Conservation (phyloP, 306 rosid species). For the Oxytropis ochrocephala region DNA sequence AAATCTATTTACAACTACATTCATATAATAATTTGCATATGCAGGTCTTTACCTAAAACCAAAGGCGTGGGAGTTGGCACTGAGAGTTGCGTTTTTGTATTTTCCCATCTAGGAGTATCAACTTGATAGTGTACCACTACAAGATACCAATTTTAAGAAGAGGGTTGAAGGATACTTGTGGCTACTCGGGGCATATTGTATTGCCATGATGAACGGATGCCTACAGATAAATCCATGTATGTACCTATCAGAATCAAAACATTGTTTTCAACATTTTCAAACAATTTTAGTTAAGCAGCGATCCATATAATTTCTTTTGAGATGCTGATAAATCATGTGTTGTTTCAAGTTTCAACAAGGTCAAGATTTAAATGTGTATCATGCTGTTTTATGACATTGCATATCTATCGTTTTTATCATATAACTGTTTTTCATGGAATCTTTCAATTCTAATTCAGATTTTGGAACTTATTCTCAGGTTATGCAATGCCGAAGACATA, state of each 20-base stretch:
- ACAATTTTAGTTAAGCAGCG: background rate
- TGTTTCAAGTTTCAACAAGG: background rate
- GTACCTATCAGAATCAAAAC: constrained; percentile 5
- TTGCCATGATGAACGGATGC: background rate
- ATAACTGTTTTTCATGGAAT: background rate
- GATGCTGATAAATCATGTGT: background rate
- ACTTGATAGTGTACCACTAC: background rate
- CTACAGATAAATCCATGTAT: constrained; percentile 5
- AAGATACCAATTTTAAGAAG: no score
- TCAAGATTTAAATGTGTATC: background rate
- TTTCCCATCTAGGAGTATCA: constrained; percentile 8
- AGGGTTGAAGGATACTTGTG: no score
- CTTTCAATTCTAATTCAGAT: constrained; percentile 3
- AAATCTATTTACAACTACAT: background rate
- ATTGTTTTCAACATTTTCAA: background rate
- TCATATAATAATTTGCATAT: constrained; percentile 1
- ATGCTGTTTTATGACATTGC: background rate
- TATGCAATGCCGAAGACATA: background rate
- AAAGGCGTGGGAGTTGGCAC: background rate
- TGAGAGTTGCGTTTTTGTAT: background rate
- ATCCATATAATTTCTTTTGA: background rate
- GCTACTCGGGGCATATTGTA: background rate
- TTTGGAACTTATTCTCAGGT: constrained; percentile 35
- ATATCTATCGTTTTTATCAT: background rate
- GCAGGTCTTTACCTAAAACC: constrained; percentile 12